These are phyloP conservation scores for Creolimax fragrantissima DNA, from an alignment of 78 protist species.

Conservation along the genomic window DNA sequence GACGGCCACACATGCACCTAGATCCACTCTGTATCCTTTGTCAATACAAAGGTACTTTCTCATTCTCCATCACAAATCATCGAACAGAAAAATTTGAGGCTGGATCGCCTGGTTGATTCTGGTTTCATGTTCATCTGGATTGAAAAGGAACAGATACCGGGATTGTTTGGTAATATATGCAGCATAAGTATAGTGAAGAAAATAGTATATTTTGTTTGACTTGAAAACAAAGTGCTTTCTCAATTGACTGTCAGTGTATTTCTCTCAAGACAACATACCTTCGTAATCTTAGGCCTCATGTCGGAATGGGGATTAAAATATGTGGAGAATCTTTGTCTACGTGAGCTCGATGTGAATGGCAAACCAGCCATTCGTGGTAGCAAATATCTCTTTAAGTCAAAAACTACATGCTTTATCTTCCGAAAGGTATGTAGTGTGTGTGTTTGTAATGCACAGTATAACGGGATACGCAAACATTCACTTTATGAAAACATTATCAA, in stretches of 20 bases:
- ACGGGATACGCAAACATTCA: not conserved
- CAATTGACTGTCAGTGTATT: too few relatives aligned
- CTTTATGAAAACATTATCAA: too few relatives aligned
- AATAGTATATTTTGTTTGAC: too few relatives aligned
- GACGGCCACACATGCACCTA: too few relatives aligned
- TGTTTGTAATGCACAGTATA: too few relatives aligned
- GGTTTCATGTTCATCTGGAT: conserved; percentile 23
- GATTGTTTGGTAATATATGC: not conserved
- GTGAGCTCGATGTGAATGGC: not conserved
- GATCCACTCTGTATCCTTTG: too few relatives aligned
- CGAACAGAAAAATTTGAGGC: not conserved
- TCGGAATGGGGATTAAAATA: not conserved
- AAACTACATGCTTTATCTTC: not conserved
- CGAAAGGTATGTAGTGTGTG: not conserved
- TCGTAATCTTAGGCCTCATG: not conserved
- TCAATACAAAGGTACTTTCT: too few relatives aligned
- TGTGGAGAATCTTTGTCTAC: conserved; percentile 13
- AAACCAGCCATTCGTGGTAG: not conserved
- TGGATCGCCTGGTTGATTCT: not conserved
- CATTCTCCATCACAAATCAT: not conserved
- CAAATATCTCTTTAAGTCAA: not conserved
- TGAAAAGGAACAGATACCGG: not conserved
- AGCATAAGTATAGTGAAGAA: too few relatives aligned
- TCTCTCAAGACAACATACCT: too few relatives aligned
- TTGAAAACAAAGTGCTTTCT: too few relatives aligned